phyloP scores from a whole-genome alignment of 2,329 filamentous ascomycete genomes.

The Knufia petricola region DNA sequence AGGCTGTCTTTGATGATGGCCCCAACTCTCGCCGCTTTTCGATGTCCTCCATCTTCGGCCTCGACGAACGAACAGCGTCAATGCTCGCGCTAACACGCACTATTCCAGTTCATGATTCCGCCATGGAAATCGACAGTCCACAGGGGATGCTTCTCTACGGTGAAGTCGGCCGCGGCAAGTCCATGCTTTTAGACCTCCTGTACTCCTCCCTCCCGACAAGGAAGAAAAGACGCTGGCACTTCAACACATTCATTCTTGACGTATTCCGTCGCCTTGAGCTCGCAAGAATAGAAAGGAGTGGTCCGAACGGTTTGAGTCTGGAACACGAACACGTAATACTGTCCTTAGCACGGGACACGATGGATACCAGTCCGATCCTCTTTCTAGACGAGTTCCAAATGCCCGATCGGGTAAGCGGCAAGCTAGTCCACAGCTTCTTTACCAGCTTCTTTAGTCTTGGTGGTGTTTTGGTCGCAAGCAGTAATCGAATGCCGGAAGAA shows the following conservation, averaged over 20 bases:
- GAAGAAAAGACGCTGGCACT: conserved; percentile 69
- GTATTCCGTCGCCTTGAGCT: conserved; percentile 62
- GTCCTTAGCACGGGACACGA: conserved; percentile 65
- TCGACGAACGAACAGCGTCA: conserved; percentile 39
- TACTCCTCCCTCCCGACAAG: conserved; percentile 64
- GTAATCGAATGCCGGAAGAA: conserved; percentile 76
- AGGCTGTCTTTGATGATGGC: conserved; percentile 17
- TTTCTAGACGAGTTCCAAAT: conserved; percentile 80
- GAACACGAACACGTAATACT: conserved; percentile 58
- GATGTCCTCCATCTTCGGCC: conserved; percentile 46
- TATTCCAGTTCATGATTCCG: conserved; percentile 61
- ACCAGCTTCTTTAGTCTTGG: conserved; percentile 74
- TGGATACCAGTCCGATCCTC: conserved; percentile 63
- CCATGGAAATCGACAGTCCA: conserved; percentile 61
- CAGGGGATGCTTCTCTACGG: conserved; percentile 68
- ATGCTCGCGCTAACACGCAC: conserved; percentile 56
- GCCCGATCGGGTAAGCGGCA: conserved; percentile 66
- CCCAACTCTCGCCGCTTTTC: conserved; percentile 32
- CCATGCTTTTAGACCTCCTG: conserved; percentile 76
- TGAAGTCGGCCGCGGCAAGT: conserved; percentile 75
- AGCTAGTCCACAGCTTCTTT: conserved; percentile 69
- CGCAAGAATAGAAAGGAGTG: conserved; percentile 39
- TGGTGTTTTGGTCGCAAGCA: conserved; percentile 69
- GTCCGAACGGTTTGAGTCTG: conserved; percentile 18
- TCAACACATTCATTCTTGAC: conserved; percentile 79